Base-by-base conservation (phyloP, 73 alveolate species). In the Symbiodinium pilosum region DNA sequence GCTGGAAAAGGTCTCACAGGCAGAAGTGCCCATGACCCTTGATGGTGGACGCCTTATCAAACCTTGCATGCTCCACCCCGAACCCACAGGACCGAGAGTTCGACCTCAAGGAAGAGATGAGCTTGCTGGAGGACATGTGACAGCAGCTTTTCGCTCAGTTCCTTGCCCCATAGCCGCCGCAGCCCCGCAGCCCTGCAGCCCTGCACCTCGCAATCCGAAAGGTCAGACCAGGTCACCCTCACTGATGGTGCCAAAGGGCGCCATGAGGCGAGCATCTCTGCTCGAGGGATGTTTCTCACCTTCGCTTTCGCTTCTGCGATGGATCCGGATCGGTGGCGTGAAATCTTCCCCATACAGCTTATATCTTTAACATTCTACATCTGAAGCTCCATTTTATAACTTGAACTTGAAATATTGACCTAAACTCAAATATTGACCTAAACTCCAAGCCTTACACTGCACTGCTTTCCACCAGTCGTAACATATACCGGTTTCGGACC, bases 221-320 rank as follows among this genome's bases (percentile, higher is more conserved):
- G 73, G 73, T 54, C 73, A 54, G 73, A 54, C 73, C 73, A 54
- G 73, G 73, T 54, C 73, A 54, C 73, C 34, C 73, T 54, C 73
- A 54, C 32, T 54, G 73, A 54, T 54, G 73, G 73, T 54, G 73
- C 73, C 73, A 54, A 54, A 54, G 73, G 73, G 73, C 73, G 73
- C 73, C 73, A 54, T 54, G 26, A 54, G 73, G 73, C 73, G 2
- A 26, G 34, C 73, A 26, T 0, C 4, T 5, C 73, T 16, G n/a
- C n/a, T n/a, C n/a, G n/a, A n/a, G n/a, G n/a, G n/a, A n/a, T n/a
- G n/a, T n/a, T n/a, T n/a, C n/a, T n/a, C n/a, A n/a, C n/a, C n/a
- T n/a, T n/a, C n/a, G n/a, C n/a, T n/a, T n/a, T n/a, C n/a, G n/a
- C n/a, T n/a, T n/a, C n/a, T n/a, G n/a, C n/a, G n/a, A n/a, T n/a